Base-by-base conservation (phyloP, 2,329 filamentous ascomycete species). In the Fusarium illudens region DNA sequence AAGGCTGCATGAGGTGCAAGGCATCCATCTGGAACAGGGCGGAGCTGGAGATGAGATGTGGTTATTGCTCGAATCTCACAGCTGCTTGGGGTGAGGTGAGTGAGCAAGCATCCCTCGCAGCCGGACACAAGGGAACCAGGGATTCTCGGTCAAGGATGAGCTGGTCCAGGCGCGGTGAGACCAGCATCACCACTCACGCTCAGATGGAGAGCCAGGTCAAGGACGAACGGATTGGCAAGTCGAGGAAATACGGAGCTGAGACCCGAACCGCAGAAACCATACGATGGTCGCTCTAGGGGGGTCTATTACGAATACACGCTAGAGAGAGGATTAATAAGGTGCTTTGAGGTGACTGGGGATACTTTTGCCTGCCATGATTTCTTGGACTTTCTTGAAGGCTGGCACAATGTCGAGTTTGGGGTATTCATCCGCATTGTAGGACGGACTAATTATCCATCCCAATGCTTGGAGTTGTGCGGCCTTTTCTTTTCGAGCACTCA, bases 151-250 rank as follows among this genome's bases (percentile, higher is more conserved):
- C 37, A 34, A 46, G 19, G 25, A 19, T 42, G 37, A 19, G 22
- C n/a, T 48, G 57, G 20, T 22, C 44, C 37, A 13, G 25, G 27
- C 58, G 39, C 33, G 29, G 50, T 27, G 30, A 48, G 19, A 36
- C n/a, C 11, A 29, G 48, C 17, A 46, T 19, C 39, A 56, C 29
- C 19, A 36, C 20, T 42, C 42, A 49, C 48, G 27, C 42, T 46
- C 42, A 50, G 13, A 20, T 51, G 46, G 51, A 48, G 22, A 19
- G 4, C 11, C 10, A 20, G 25, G 27, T 27, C 13, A 60, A 51
- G 30, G 53, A 37, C 58, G 49, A 65, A 62, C 27, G 58, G 58
- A 44, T 58, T 51, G 19, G 12, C 29, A 6, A 36, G n/a, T 33
- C n/a, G 15, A 19, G 17, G 27, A 46, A 15, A 27, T 19, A 39